Conservation (phyloP, 768 basidiomycete species). For the Suillus occidentalis region DNA sequence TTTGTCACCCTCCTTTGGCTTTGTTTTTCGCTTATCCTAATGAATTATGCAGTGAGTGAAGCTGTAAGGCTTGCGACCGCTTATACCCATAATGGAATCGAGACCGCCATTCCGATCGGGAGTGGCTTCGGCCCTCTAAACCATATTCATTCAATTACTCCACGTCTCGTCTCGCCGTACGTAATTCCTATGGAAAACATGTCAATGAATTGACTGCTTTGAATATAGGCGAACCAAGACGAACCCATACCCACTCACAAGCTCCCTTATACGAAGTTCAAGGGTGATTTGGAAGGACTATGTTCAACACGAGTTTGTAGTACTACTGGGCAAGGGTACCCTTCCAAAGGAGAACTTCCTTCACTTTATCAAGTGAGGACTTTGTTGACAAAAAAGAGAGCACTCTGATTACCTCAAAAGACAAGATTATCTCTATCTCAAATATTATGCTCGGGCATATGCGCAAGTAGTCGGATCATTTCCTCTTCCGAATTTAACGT, state of each 20-base stretch:
- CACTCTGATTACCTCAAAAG: conserved; percentile 33
- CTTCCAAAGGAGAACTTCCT: conserved; percentile 66
- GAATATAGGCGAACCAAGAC: conserved; percentile 49
- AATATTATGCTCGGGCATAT: conserved; percentile 84
- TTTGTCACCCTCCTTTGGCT: conserved; percentile 25
- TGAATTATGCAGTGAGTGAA: conserved; percentile 44
- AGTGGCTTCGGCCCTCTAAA: conserved; percentile 83
- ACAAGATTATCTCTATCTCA: conserved; percentile 81
- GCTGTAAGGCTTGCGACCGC: conserved; percentile 59
- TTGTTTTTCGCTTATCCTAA: neutral
- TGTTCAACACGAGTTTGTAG: conserved; percentile 84
- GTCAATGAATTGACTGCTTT: neutral
- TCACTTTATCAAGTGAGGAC: conserved; percentile 77
- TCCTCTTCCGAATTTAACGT: neutral
- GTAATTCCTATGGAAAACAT: conserved; percentile 30
- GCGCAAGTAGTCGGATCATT: conserved; percentile 41
- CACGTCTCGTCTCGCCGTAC: conserved; percentile 51
- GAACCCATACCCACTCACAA: conserved; percentile 70
- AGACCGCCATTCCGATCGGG: conserved; percentile 66
- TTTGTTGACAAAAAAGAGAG: neutral
- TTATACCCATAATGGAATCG: conserved; percentile 79
- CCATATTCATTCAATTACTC: conserved; percentile 66
- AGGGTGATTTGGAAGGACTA: conserved; percentile 65
- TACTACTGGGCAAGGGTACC: conserved; percentile 69
- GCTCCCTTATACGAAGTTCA: conserved; percentile 59